Base-by-base conservation (phyloP, 768 basidiomycete genomes). In the Leccinum boreale region DNA sequence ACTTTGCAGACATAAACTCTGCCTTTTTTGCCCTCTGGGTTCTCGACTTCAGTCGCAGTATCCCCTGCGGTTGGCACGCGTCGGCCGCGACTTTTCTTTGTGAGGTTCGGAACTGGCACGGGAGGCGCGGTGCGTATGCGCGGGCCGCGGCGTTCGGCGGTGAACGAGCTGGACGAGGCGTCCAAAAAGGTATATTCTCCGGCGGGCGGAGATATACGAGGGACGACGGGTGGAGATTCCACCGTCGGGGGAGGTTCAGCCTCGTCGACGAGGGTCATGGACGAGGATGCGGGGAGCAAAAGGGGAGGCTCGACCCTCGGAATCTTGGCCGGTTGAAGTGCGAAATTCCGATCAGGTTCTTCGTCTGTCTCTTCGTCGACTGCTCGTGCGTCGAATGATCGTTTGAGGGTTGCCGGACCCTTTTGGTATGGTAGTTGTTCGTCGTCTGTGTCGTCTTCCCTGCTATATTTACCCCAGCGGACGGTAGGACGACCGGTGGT, bases 41-140 rank as follows among this genome's bases (percentile, higher is more conserved):
- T 58, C 39, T 74, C 73, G 35, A 58, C 49, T 53, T 74, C 73
- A 17, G 50, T 2, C 11, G 55, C 17, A 6, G 63, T 15, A 42
- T 74, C 73, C 0, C 39, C 71, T 46, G 73, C 70, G 1, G 85
- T 89, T 5, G 89, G 89, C 21, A 91, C 89, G 58, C 86, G 81
- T 36, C 89, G 82, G 12, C 89, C 89, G 53, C 89, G 83, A 64
- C 86, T 87, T 75, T 88, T 89, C 77, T 90, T 91, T 47, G 85
- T 90, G 59, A 91, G 68, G 70, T 89, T 87, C 35, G 89, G 88
- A 44, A 90, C 86, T 12, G 88, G 88, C 26, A 85, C 78, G 23
- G 88, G 88, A 49, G 85, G 79, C 6, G 79, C 77, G 11, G 80
- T 79, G 57, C 82, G 81, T 63, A 82, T 77, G 46, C 79, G 79